Percentiles rank a stretch among this genome's conserved stretches.
phyloP scores from a whole-genome alignment of 768 basidiomycete genomes.

The Lenzites betulinus region DNA sequence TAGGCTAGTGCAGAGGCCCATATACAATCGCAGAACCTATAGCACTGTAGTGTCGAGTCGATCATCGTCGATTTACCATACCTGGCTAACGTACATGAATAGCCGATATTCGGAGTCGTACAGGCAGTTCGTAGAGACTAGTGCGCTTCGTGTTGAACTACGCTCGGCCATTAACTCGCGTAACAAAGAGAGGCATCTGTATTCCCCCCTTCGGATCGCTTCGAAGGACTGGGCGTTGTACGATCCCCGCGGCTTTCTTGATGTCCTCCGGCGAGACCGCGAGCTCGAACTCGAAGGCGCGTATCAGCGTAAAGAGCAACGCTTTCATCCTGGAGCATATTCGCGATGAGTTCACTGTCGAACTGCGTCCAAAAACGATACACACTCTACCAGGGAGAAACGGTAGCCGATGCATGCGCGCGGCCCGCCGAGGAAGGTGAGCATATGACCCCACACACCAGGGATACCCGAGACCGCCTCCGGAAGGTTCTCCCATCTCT shows the following conservation, averaged over 20 bases:
- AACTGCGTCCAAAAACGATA: conserved; percentile 11
- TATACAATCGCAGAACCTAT: too few species aligned
- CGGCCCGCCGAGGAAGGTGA: conserved; percentile 67
- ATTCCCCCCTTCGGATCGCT: conserved; percentile 16
- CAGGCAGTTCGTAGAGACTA: too few species aligned
- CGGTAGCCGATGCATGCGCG: conserved; percentile 68
- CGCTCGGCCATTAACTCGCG: conserved; percentile 13
- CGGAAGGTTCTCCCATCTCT: conserved; percentile 41
- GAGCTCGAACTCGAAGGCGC: conserved; percentile 35
- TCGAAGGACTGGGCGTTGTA: conserved; percentile 28
- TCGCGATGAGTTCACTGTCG: conserved; percentile 41
- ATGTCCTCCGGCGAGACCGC: conserved; percentile 30
- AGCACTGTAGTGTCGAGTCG: too few species aligned
- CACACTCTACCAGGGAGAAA: conserved; percentile 62
- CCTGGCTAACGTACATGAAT: too few species aligned
- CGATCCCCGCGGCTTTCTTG: conserved; percentile 19
- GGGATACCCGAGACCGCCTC: conserved; percentile 49
- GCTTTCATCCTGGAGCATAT: conserved; percentile 34
- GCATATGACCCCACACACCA: conserved; percentile 59
- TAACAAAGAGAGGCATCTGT: conserved; percentile 30
- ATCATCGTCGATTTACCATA: too few species aligned
- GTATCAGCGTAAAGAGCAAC: conserved; percentile 35
- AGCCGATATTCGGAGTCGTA: too few species aligned
- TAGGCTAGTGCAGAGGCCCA: too few species aligned
- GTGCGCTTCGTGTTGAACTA: too few species aligned